phyloP scores from a whole-genome alignment of 2,329 filamentous ascomycete genomes.

The Karstenula rhodostoma region DNA sequence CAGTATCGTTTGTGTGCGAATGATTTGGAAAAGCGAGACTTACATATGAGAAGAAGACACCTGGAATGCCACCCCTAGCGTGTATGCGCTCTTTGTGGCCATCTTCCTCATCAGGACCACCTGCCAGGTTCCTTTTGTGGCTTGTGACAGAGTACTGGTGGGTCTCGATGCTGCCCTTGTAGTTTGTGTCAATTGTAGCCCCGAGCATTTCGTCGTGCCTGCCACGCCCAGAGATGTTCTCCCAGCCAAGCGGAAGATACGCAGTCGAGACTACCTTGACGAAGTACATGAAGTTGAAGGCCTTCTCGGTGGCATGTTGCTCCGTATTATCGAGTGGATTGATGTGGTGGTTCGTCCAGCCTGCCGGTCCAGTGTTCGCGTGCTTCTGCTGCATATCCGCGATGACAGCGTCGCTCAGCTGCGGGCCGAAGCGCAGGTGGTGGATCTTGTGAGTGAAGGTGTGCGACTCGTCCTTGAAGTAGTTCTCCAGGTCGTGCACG shows the following conservation, averaged over 20 bases:
- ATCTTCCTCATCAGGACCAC: conserved; percentile 84
- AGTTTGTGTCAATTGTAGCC: conserved; percentile 56
- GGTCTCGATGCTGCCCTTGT: conserved; percentile 89
- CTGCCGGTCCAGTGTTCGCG: conserved; percentile 66
- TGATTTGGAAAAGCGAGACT: conserved; percentile 52
- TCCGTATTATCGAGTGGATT: conserved; percentile 86
- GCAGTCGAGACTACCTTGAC: conserved; percentile 97
- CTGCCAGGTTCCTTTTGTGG: conserved; percentile 86
- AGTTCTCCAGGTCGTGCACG: conserved; percentile 96
- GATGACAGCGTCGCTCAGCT: conserved; percentile 76
- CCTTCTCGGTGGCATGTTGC: conserved; percentile 80
- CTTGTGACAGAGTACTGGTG: conserved; percentile 98
- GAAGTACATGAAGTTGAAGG: conserved; percentile 99
- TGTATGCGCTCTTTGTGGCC: conserved; percentile 93
- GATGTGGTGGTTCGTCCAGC: conserved; percentile 87
- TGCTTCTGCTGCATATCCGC: conserved; percentile 49
- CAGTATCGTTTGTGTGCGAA: conserved; percentile 13
- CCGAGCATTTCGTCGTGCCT: conserved; percentile 62
- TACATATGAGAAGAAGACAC: conserved; percentile 98
- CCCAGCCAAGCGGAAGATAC: conserved; percentile 91
- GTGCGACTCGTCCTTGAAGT: conserved; percentile 81
- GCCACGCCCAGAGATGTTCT: conserved; percentile 58
- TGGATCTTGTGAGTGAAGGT: conserved; percentile 92
- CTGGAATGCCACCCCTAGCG: conserved; percentile 89
- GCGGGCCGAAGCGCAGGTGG: conserved; percentile 88